Evolutionary conservation across 805 yeast species (phyloP).

Genomic region (Candida loeiensis): DNA sequence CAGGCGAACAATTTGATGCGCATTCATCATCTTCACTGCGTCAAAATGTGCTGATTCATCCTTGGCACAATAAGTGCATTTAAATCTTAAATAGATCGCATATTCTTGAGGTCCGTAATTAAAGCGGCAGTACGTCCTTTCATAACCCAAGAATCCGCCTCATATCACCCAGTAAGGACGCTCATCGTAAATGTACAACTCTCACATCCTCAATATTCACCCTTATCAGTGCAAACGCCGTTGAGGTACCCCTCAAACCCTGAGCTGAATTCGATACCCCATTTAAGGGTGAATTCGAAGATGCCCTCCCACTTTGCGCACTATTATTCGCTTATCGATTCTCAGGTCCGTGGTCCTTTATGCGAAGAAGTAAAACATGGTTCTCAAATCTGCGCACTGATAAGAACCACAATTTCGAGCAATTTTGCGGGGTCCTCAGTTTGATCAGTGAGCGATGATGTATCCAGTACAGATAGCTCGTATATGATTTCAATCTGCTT

Average conservation of each 20-base stretch:
- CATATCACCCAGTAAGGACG: neutral
- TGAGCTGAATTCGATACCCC: constrained; percentile 85
- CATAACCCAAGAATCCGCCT: neutral
- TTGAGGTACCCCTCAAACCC: constrained; percentile 71
- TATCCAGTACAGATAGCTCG: no score
- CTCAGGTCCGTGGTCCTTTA: constrained; percentile 49
- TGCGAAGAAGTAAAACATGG: constrained; percentile 82
- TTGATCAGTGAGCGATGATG: constrained; percentile 92
- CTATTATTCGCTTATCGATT: no score
- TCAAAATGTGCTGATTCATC: no score
- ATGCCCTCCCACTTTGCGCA: constrained; percentile 60
- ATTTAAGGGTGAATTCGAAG: constrained; percentile 88
- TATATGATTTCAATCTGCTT: no score
- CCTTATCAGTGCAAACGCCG: constrained; percentile 57
- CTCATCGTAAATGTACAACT: constrained; percentile 52
- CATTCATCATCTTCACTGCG: no score
- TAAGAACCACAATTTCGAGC: constrained; percentile 75
- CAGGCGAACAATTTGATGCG: no score
- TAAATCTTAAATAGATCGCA: constrained; percentile 49
- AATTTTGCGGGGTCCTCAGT: constrained; percentile 70
- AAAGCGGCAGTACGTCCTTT: neutral
- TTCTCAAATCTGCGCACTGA: constrained; percentile 52
- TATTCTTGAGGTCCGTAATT: constrained; percentile 89
- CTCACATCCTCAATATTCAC: constrained; percentile 76
- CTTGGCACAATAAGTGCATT: no score